Conservation (phyloP, 2,329 filamentous ascomycete genomes). For the Fusarium falciforme region DNA sequence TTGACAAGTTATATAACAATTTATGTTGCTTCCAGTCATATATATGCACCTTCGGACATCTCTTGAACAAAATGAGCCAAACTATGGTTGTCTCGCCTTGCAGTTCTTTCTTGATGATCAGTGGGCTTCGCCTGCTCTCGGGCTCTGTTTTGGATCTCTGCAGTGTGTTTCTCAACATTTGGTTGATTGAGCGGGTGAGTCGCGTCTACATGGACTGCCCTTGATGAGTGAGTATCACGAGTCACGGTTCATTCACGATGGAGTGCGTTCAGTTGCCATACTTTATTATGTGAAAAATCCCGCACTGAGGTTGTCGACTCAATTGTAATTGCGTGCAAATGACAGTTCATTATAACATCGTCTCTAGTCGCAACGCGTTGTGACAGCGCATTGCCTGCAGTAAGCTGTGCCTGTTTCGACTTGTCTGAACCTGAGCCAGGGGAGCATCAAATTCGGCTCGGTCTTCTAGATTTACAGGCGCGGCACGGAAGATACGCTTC, state of each 20-base stretch:
- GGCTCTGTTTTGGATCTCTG: neutral
- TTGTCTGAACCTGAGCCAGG: neutral
- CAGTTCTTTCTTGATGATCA: neutral
- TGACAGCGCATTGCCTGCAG: neutral
- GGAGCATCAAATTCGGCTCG: neutral
- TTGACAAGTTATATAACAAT: neutral
- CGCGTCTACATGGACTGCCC: neutral
- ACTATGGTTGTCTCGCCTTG: neutral
- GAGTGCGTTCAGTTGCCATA: neutral
- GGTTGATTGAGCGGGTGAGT: neutral
- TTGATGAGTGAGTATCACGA: neutral
- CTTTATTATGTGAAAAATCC: neutral
- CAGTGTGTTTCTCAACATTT: neutral
- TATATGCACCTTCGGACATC: neutral
- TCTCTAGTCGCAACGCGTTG: too few species aligned
- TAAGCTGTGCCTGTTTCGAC: neutral
- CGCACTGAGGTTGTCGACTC: neutral
- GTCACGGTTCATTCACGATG: neutral
- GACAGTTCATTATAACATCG: neutral
- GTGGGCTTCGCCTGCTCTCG: neutral
- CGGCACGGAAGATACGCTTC: neutral
- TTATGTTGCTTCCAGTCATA: neutral
- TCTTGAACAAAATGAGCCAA: neutral
- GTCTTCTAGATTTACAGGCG: neutral
- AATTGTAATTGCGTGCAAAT: neutral